phyloP scores from a whole-genome alignment of 345 rosid species.

The Eucalyptus fibrosa region DNA sequence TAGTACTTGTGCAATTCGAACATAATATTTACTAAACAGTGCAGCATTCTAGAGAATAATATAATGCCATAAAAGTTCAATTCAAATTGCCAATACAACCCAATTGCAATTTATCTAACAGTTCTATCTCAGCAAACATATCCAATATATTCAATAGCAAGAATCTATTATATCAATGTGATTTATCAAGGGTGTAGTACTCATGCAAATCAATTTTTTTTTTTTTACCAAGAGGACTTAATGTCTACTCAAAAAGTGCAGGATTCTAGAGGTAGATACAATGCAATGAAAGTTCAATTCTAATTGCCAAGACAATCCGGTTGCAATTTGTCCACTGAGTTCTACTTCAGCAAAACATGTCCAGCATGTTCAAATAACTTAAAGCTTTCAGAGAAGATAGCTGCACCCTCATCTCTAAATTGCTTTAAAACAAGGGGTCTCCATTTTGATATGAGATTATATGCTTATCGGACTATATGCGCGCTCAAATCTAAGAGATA shows the following conservation, averaged over 20 bases:
- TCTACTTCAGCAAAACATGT: neutral
- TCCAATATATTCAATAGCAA: neutral
- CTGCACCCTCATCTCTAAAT: neutral
- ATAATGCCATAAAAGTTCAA: neutral
- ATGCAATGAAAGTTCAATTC: neutral
- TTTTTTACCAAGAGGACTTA: neutral
- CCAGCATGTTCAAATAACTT: neutral
- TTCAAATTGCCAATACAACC: neutral
- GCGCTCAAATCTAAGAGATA: neutral
- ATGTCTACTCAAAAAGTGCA: neutral
- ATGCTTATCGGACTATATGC: neutral
- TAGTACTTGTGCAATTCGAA: accelerated
- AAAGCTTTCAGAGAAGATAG: neutral
- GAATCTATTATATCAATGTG: neutral
- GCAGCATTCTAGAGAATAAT: neutral
- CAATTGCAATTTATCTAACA: neutral
- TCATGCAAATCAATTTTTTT: neutral
- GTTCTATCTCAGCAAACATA: neutral
- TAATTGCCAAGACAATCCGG: neutral
- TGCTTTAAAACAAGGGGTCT: neutral
- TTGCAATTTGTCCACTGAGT: neutral
- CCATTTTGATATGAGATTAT: neutral
- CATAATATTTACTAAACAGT: neutral
- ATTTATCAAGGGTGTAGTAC: neutral
- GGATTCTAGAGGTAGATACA: neutral